phyloP scores from a whole-genome alignment of 805 yeast species.

The Monosporozyma solicola region DNA sequence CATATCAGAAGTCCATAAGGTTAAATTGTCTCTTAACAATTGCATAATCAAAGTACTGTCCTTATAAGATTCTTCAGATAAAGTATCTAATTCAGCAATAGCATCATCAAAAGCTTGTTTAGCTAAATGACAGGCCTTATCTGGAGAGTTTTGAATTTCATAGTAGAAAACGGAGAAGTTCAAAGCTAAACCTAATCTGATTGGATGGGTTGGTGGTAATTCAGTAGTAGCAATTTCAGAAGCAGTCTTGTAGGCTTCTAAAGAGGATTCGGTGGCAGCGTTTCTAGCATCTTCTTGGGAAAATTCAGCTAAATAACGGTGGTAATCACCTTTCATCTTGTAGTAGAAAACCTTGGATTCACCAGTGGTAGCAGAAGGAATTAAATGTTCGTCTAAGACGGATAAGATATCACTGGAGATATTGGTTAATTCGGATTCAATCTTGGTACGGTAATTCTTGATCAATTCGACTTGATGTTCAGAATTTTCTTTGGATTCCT shows the following conservation, averaged over 20 bases:
- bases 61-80: slow-evolving; percentile 96
- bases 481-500: slow-evolving; percentile 83
- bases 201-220: slow-evolving; percentile 97
- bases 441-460: slow-evolving; percentile 90
- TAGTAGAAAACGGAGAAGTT: slow-evolving; percentile 97
- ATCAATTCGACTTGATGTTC: slow-evolving; percentile 82
- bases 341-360: slow-evolving; percentile 97
- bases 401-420: slow-evolving; percentile 90
- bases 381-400: slow-evolving; percentile 81
- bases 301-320: slow-evolving; percentile 97
- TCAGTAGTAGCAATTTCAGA: slow-evolving; percentile 95
- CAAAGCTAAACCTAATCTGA: slow-evolving; percentile 94
- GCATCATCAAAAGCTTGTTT: slow-evolving; percentile 99
- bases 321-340: slow-evolving; percentile 99
- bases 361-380: slow-evolving; percentile 90
- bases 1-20: slow-evolving; percentile 95
- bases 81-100: slow-evolving; percentile 94
- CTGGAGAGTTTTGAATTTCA: slow-evolving; percentile 96
- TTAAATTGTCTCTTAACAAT: slow-evolving; percentile 94
- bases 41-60: slow-evolving; percentile 99
- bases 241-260: slow-evolving; percentile 92
- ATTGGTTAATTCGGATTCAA: slow-evolving; percentile 84
- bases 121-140: slow-evolving; percentile 97
- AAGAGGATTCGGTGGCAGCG: slow-evolving; percentile 83
- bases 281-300: slow-evolving; percentile 87